A percentile compares a stretch with the other conserved stretches of the same genome.
phyloP scores from a whole-genome alignment of 768 basidiomycete species.

The Candolleomyces aberdarensis region DNA sequence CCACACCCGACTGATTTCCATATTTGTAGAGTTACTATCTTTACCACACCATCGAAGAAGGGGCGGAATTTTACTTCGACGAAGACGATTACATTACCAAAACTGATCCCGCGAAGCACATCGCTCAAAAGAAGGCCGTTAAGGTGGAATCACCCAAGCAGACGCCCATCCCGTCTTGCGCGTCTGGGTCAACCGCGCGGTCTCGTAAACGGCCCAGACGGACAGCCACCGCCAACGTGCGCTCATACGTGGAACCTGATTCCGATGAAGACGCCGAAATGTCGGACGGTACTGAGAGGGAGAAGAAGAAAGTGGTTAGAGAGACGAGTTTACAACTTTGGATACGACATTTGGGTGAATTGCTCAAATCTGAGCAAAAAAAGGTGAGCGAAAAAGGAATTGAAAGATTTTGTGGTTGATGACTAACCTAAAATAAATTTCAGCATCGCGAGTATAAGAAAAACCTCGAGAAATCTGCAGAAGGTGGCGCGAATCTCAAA shows the following conservation, averaged over 20 bases:
- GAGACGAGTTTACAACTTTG: slow-evolving; percentile 57
- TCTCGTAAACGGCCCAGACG: slow-evolving; percentile 59
- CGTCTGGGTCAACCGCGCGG: slow-evolving; percentile 24
- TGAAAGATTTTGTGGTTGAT: background rate
- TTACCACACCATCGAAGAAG: slow-evolving; percentile 59
- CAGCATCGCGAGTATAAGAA: slow-evolving; percentile 68
- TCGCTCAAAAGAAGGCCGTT: slow-evolving; percentile 24
- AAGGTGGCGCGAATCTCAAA: slow-evolving; percentile 45
- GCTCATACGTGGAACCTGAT: slow-evolving; percentile 64
- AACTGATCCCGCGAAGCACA: slow-evolving; percentile 19
- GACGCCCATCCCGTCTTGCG: slow-evolving; percentile 12
- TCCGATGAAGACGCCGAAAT: slow-evolving; percentile 61
- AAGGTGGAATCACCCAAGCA: slow-evolving; percentile 38
- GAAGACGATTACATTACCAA: slow-evolving; percentile 65
- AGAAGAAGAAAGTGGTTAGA: slow-evolving; percentile 19
- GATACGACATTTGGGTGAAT: slow-evolving; percentile 60
- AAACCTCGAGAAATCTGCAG: slow-evolving; percentile 41
- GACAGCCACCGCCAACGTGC: slow-evolving; percentile 46
- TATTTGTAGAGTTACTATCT: slow-evolving; percentile 45
- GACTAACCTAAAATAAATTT: slow-evolving; percentile 8
- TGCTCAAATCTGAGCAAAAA: slow-evolving; percentile 68
- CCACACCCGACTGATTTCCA: background rate
- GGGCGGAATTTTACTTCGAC: slow-evolving; percentile 65
- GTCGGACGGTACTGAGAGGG: background rate
- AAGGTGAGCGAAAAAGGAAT: slow-evolving; percentile 38